Percentiles rank a stretch among this genome's conserved stretches.
These are phyloP conservation scores for Trichoderma asperelloides DNA, from an alignment of 495 filamentous ascomycete species.

Conservation along the genomic window DNA sequence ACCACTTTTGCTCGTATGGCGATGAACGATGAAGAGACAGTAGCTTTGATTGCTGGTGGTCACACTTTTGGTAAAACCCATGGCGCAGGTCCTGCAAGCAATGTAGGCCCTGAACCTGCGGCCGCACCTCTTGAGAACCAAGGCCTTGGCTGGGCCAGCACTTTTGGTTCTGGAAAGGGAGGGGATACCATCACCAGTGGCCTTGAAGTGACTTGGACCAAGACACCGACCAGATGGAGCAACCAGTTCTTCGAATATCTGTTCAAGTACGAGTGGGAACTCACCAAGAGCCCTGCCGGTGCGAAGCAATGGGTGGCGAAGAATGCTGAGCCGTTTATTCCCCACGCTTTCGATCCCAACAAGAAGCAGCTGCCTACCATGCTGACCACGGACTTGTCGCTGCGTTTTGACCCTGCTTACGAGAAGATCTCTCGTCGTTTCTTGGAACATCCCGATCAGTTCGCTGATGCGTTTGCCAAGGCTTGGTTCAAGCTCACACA, in stretches of 20 bases:
- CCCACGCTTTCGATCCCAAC: conserved; percentile 54
- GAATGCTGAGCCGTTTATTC: conserved; percentile 52
- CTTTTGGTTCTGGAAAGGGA: conserved; percentile 49
- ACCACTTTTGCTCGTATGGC: conserved; percentile 65
- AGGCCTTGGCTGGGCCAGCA: conserved; percentile 59
- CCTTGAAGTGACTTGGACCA: conserved; percentile 67
- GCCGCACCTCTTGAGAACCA: conserved; percentile 52
- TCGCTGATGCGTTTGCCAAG: conserved; percentile 54
- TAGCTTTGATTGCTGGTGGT: conserved; percentile 64
- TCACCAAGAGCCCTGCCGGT: conserved; percentile 61
- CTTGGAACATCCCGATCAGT: conserved; percentile 54
- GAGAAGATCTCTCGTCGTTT: conserved; percentile 64
- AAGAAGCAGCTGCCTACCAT: conserved; percentile 60
- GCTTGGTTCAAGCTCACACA: conserved; percentile 76
- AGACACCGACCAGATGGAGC: conserved; percentile 59
- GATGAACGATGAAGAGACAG: conserved; percentile 72
- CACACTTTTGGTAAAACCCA: conserved; percentile 71
- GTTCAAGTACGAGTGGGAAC: conserved; percentile 69
- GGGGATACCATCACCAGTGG: conserved; percentile 62
- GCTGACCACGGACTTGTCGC: conserved; percentile 62
- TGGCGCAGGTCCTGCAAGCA: conserved; percentile 49
- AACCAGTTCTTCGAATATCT: conserved; percentile 61
- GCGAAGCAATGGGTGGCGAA: conserved; percentile 68
- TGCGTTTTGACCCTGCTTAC: conserved; percentile 58
- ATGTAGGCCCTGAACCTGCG: conserved; percentile 56